Conservation (phyloP, 1,284 basidiomycete species). For the Marasmius sp. region DNA sequence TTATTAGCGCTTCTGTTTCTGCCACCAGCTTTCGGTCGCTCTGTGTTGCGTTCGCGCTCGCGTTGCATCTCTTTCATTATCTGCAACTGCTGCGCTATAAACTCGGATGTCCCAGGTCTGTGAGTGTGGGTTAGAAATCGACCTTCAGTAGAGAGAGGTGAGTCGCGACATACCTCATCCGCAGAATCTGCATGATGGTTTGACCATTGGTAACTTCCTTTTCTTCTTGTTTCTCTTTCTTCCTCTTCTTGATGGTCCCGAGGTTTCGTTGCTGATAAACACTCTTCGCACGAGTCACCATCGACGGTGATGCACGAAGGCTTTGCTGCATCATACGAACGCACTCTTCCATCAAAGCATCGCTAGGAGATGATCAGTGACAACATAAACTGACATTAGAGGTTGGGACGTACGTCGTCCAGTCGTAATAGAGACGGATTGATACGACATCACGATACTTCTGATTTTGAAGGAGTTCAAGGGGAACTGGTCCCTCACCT, state of each 20-base stretch:
- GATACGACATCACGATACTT: slow-evolving; percentile 94
- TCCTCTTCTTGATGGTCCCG: slow-evolving; percentile 94
- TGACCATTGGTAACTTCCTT: slow-evolving; percentile 78
- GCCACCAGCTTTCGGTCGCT: slow-evolving; percentile 50
- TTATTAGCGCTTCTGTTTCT: slow-evolving; percentile 24
- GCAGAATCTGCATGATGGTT: slow-evolving; percentile 88
- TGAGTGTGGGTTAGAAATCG: slow-evolving; percentile 4
- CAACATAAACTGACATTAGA: not conserved
- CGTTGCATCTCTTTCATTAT: slow-evolving; percentile 75
- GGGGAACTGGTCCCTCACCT: slow-evolving; percentile 87
- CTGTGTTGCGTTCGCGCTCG: slow-evolving; percentile 68
- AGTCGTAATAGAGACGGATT: slow-evolving; percentile 91
- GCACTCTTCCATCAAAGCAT: slow-evolving; percentile 94
- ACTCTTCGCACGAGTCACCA: slow-evolving; percentile 88
- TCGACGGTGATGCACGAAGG: slow-evolving; percentile 69
- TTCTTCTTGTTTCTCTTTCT: slow-evolving; percentile 87
- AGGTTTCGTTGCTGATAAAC: slow-evolving; percentile 89
- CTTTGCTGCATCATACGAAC: slow-evolving; percentile 89
- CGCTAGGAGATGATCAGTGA: slow-evolving; percentile 43
- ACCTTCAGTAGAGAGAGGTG: not conserved
- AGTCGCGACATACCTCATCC: slow-evolving; percentile 75
- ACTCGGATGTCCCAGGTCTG: slow-evolving; percentile 83
- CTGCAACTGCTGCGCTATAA: slow-evolving; percentile 85
- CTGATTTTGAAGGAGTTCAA: slow-evolving; percentile 91
- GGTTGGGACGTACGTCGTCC: slow-evolving; percentile 68